These are phyloP conservation scores for Larix kaempferi DNA, from an alignment of 75 land plant species.

Conservation along the genomic window DNA sequence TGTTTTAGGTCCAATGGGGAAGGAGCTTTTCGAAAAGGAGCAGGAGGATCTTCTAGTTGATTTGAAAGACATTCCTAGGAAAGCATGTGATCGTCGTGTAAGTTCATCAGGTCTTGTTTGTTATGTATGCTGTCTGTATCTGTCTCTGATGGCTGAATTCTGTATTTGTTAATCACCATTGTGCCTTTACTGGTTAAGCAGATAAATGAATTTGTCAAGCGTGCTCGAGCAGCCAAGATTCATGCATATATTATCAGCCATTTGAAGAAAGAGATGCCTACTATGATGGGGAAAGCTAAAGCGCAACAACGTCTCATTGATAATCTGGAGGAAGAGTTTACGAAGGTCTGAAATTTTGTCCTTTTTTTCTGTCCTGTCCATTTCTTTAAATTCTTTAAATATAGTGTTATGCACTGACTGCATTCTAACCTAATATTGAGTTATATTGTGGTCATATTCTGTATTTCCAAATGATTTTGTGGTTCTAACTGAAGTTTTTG, in stretches of 20 bases:
- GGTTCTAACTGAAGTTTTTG: too few relatives aligned
- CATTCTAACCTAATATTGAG: not conserved
- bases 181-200: not conserved
- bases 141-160: not conserved
- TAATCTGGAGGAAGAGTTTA: conserved; percentile 19
- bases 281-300: conserved; percentile 26
- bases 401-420: too few relatives aligned
- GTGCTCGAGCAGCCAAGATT: conserved; percentile 26
- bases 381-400: too few relatives aligned
- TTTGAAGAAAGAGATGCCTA: conserved; percentile 26
- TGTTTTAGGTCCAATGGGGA: conserved; percentile 16
- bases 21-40: conserved; percentile 22
- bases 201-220: conserved; percentile 34
- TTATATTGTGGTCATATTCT: too few relatives aligned
- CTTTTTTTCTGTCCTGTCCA: not conserved
- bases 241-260: conserved; percentile 28
- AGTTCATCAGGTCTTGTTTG: not conserved
- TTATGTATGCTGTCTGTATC: not conserved
- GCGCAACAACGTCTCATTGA: conserved; percentile 28
- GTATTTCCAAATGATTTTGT: too few relatives aligned
- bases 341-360: conserved; percentile 13
- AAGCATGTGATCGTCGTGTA: conserved; percentile 31
- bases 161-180: not conserved
- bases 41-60: conserved; percentile 22
- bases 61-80: conserved; percentile 27